phyloP scores from a whole-genome alignment of 2,329 filamentous ascomycete species.

The Leptosphaerulina australis region DNA sequence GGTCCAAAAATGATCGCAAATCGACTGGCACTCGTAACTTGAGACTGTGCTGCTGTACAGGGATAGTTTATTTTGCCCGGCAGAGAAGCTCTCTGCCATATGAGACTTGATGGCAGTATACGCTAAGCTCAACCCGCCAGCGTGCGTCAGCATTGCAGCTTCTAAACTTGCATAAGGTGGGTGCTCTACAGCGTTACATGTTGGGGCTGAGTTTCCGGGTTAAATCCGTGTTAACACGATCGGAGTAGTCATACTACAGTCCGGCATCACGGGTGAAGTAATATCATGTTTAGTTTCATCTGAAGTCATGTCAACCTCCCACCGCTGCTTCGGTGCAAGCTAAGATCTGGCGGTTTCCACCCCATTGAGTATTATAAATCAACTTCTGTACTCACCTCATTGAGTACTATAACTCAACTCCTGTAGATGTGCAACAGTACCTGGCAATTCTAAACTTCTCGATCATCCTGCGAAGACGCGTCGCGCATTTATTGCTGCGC shows the following conservation, averaged over 20 bases:
- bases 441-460: neutral
- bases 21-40: neutral
- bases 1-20: neutral
- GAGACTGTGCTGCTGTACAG: too few species aligned
- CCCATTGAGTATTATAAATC: too few species aligned
- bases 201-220: conserved; percentile 20
- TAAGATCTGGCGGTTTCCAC: conserved; percentile 14
- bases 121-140: conserved; percentile 19
- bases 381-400: too few species aligned
- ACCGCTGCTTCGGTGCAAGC: conserved; percentile 10
- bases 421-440: neutral
- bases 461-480: conserved; percentile 2
- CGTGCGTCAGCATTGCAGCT: conserved; percentile 8
- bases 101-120: conserved; percentile 14
- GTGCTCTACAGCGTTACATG: conserved; percentile 20
- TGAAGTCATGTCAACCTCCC: conserved; percentile 11
- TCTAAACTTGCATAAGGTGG: conserved; percentile 2
- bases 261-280: conserved; percentile 8
- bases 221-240: neutral
- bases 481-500: conserved; percentile 30
- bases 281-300: conserved; percentile 14
- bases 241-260: conserved; percentile 12
- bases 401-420: too few species aligned
- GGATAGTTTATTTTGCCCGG: too few species aligned
- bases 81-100: neutral